These are phyloP conservation scores for Chlorella sp. DNA, from an alignment of 139 green algal species.

Conservation along the genomic window DNA sequence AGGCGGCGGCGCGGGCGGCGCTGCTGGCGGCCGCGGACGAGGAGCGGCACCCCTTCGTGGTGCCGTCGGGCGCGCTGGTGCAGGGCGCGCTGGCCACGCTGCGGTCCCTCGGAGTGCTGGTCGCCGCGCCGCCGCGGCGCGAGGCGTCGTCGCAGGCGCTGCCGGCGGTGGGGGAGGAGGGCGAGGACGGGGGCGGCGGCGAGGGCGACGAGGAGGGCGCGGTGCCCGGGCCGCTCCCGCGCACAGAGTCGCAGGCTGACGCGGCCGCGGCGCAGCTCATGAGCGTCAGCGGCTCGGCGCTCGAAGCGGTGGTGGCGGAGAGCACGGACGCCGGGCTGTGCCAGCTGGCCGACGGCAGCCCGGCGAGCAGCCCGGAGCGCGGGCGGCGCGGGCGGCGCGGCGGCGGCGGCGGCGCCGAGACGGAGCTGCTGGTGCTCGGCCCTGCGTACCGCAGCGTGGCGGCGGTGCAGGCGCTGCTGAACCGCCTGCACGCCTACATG, in stretches of 20 bases:
- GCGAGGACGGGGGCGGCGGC: background rate
- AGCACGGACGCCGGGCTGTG: constrained; percentile 14
- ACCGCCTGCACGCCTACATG: background rate
- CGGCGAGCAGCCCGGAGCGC: background rate
- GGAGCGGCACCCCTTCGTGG: background rate
- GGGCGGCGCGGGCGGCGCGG: too few species aligned
- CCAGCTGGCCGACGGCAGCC: constrained; percentile 8
- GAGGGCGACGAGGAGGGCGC: background rate
- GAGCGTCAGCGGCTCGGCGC: constrained; percentile 14
- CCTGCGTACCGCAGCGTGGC: background rate
- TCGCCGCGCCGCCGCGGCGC: background rate
- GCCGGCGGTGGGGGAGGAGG: background rate
- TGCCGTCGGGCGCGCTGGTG: constrained; percentile 4
- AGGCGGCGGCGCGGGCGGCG: background rate
- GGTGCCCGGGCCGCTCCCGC: background rate
- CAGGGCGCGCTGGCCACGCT: constrained; percentile 8
- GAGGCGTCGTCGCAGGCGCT: background rate
- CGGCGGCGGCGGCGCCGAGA: background rate
- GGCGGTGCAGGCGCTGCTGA: background rate
- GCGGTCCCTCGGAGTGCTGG: background rate
- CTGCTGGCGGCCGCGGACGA: constrained; percentile 2
- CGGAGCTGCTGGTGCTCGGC: background rate
- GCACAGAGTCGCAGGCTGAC: background rate
- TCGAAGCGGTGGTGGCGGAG: background rate
- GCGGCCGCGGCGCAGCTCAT: background rate